These are phyloP conservation scores for Blastobotrys aristatus DNA, from an alignment of 1,139 yeast genomes.

Conservation along the genomic window DNA sequence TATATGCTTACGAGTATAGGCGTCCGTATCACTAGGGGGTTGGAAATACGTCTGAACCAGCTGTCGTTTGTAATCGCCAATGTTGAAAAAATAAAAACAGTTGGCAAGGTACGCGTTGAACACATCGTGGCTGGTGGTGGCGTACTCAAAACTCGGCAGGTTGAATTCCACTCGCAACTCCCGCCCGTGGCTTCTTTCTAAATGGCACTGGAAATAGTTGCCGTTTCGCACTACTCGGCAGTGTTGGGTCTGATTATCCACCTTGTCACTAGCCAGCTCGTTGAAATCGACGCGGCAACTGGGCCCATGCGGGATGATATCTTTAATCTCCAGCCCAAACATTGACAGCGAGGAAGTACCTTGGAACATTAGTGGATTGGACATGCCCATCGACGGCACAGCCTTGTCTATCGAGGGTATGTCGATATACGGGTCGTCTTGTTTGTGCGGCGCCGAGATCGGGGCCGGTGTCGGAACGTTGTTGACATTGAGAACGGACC, in stretches of 20 bases:
- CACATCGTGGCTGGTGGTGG: conserved; percentile 67
- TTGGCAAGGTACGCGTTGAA: conserved; percentile 78
- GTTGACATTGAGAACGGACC: background rate
- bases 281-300: conserved; percentile 17
- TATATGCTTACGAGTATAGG: conserved; percentile 18
- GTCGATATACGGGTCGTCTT: background rate
- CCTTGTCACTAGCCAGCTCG: conserved; percentile 6
- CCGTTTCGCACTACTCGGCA: conserved; percentile 5
- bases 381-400: conserved; percentile 1
- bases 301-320: conserved; percentile 19
- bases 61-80: conserved; percentile 41
- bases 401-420: conserved; percentile 11
- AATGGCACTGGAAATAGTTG: background rate
- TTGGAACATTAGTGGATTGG: conserved; percentile 12
- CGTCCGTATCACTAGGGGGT: conserved; percentile 10
- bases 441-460: background rate
- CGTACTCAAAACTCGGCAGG: conserved; percentile 74
- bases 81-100: conserved; percentile 81
- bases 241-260: background rate
- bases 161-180: conserved; percentile 15
- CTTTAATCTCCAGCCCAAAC: conserved; percentile 22
- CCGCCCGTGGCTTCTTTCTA: conserved; percentile 4
- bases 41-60: conserved; percentile 19
- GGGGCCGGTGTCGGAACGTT: background rate
- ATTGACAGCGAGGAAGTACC: conserved; percentile 21